Conservation (phyloP, 2,329 filamentous ascomycete genomes). For the Blastomyces gilchristii region DNA sequence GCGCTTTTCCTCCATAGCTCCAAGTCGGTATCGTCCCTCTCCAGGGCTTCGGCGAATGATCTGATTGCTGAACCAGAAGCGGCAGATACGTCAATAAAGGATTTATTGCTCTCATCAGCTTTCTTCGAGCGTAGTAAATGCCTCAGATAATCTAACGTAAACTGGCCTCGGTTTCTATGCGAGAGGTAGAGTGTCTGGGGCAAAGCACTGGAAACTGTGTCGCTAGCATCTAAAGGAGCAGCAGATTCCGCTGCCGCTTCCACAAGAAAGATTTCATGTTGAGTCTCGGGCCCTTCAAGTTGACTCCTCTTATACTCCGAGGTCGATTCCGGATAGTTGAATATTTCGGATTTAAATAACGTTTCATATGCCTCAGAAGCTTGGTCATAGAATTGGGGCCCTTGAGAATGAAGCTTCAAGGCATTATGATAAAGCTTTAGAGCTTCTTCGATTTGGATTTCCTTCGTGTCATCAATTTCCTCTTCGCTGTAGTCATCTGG, state of each 20-base stretch:
- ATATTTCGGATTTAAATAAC: constrained; percentile 86
- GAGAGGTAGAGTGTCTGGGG: constrained; percentile 85
- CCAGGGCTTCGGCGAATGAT: constrained; percentile 52
- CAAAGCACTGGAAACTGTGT: constrained; percentile 67
- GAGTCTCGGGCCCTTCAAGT: constrained; percentile 27
- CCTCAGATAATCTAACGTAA: constrained; percentile 65
- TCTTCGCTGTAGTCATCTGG: constrained; percentile 83
- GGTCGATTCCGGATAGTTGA: constrained; percentile 76
- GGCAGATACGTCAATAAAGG: constrained; percentile 22
- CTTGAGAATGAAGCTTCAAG: constrained; percentile 82
- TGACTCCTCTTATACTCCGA: constrained; percentile 72
- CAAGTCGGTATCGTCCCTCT: constrained; percentile 54
- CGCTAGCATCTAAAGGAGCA: constrained; percentile 51
- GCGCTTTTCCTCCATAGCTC: constrained; percentile 54
- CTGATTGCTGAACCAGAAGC: constrained; percentile 37
- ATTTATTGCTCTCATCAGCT: constrained; percentile 15
- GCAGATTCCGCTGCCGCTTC: constrained; percentile 23
- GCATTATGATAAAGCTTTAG: constrained; percentile 89
- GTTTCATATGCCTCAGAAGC: constrained; percentile 72
- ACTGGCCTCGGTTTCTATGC: constrained; percentile 93
- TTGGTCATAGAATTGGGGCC: constrained; percentile 61
- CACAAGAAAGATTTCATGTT: constrained; percentile 38
- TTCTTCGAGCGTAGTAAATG: constrained; percentile 32
- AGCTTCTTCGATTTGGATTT: constrained; percentile 94
- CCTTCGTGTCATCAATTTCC: constrained; percentile 88